Evolutionary conservation across 108 stramenopile species (phyloP).

Genomic region (Cyclotella choctawhatcheeana): DNA sequence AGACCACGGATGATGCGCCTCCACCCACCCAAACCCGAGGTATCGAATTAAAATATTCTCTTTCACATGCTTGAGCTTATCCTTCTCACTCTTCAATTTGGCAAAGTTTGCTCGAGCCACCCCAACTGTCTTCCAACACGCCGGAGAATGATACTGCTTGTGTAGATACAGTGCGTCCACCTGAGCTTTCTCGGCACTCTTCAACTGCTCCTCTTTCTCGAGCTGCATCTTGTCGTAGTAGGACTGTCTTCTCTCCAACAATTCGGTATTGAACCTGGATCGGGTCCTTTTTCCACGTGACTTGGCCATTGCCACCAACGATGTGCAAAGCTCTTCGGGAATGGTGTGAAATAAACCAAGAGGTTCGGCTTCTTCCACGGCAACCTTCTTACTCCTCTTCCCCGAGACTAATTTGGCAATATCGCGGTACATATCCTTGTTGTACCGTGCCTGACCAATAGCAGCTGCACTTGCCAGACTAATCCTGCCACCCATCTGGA

Average conservation of each 20-base stretch:
- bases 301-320: not conserved
- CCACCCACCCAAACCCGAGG: not conserved
- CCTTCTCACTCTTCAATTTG: not conserved
- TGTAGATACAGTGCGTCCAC: slow-evolving; percentile 8
- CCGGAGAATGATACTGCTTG: slow-evolving; percentile 18
- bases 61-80: slow-evolving; percentile 10
- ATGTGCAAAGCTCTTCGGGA: not conserved
- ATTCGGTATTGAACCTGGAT: not conserved
- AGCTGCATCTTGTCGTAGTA: not conserved
- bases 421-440: not conserved
- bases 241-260: not conserved
- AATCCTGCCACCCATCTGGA: not conserved
- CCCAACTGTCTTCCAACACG: slow-evolving; percentile 9
- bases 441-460: slow-evolving; percentile 15
- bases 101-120: not conserved
- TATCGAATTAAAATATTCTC: not conserved
- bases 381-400: slow-evolving; percentile 3
- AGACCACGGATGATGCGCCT: not conserved
- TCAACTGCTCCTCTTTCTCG: not conserved
- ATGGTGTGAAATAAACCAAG: slow-evolving; percentile 9
- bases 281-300: not conserved
- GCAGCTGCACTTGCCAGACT: slow-evolving; percentile 1
- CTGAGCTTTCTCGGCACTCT: not conserved
- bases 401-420: slow-evolving; percentile 1
- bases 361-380: not conserved